Evolutionary conservation across 352 stramenopile species (phyloP), one percentile per base, ranked within the genome.

Genomic region (Globisporangium yorkense): DNA sequence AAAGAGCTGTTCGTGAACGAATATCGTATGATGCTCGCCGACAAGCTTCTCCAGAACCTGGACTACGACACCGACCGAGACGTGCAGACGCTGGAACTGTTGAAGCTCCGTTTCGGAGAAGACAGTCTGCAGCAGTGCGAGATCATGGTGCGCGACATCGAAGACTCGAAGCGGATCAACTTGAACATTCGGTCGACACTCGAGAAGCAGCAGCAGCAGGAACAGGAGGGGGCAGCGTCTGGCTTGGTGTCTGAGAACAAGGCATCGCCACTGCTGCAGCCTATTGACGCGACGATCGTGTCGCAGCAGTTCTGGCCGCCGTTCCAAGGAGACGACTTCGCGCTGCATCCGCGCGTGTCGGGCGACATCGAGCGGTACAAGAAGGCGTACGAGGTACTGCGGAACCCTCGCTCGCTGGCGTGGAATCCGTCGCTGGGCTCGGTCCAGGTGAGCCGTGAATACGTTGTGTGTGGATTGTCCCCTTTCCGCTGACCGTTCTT

Each of bases 1-100:
- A 97, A 97, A 50, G 96, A 99, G 63, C 67, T 99, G 16, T 99
- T 99, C 74, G 95, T 99, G n/a, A 97, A 97, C 72, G 97, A 99
- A 72, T 99, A 99, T 67, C 77, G 96, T 20, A 80, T 98, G 61
- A 98, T 99, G 92, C 74, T 99, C 29, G 96, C 96, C 0, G 96
- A 99, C 66, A 98, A 98, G 61, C 71, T 99, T 20, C 75, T 99
- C 15, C 74, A 87, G 12, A 98, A 97, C 67, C 69, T 96, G 7
- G 81, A 97, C 43, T 99, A 95, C 65, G 78, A 98, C 63, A 98
- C 95, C 0, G 96, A 98, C 64, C 80, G 86, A 20, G 87, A 97
- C 56, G 88, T 92, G 9, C 90, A 97, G 64, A 99, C 96, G 45
- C 68, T 99, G 0, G 97, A 99, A 66, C 67, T 99, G 21, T 80